Percentiles rank a stretch among this genome's conserved stretches.
phyloP scores from a whole-genome alignment of 1,284 basidiomycete species.

The Sanghuangporus sanghuang region DNA sequence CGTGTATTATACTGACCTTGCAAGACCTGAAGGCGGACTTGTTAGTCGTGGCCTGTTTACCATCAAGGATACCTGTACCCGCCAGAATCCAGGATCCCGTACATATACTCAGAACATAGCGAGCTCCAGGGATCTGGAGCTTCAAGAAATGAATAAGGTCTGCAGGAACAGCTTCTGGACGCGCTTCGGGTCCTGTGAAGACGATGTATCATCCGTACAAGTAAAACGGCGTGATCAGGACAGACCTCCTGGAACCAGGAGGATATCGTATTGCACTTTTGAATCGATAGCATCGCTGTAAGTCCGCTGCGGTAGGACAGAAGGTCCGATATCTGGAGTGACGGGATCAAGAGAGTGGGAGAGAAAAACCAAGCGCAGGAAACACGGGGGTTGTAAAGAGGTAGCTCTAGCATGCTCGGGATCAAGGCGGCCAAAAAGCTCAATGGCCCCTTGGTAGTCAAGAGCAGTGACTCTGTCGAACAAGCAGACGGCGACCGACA shows the following conservation, averaged over 20 bases:
- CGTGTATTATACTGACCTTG: constrained; percentile 13
- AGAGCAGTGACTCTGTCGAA: constrained; percentile 26
- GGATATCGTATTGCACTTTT: constrained; percentile 24
- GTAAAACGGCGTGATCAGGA: not conserved
- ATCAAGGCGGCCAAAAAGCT: constrained; percentile 27
- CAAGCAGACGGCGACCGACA: constrained; percentile 28
- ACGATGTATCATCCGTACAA: not conserved
- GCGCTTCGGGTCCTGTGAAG: constrained; percentile 14
- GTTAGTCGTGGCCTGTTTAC: constrained; percentile 27
- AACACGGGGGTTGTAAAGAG: not conserved
- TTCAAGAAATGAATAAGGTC: constrained; percentile 23
- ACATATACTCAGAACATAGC: constrained; percentile 23
- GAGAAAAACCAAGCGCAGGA: constrained; percentile 21
- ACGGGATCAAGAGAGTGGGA: constrained; percentile 23
- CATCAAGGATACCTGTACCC: constrained; percentile 22
- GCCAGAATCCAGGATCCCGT: constrained; percentile 26
- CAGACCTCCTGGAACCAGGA: constrained; percentile 26
- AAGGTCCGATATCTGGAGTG: constrained; percentile 18
- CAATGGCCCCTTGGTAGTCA: constrained; percentile 31
- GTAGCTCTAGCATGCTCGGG: constrained; percentile 21
- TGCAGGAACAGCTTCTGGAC: constrained; percentile 10
- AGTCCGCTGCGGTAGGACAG: constrained; percentile 20
- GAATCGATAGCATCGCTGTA: constrained; percentile 21
- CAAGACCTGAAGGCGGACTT: constrained; percentile 22
- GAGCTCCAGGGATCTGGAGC: constrained; percentile 22